Conservation (phyloP, 495 filamentous ascomycete genomes). For the Aspergillus hancockii region DNA sequence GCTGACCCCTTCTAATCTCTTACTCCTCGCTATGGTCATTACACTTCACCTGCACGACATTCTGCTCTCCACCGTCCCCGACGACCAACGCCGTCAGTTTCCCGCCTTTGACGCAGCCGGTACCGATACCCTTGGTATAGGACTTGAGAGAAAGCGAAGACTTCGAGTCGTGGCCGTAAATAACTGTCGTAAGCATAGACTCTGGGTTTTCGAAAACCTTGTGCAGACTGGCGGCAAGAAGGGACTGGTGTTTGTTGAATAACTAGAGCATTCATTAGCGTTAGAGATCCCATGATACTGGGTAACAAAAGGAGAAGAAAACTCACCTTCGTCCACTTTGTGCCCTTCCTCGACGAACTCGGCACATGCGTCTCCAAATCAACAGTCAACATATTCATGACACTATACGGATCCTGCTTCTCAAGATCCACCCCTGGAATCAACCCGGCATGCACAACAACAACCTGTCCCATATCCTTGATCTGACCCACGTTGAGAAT, state of each 20-base stretch:
- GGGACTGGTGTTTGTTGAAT: slow-evolving; percentile 59
- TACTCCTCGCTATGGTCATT: slow-evolving; percentile 24
- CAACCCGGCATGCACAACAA: slow-evolving; percentile 83
- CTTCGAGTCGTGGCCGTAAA: slow-evolving; percentile 87
- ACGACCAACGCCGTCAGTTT: slow-evolving; percentile 77
- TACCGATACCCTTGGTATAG: slow-evolving; percentile 85
- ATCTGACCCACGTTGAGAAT: slow-evolving; percentile 69
- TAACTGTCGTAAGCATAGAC: slow-evolving; percentile 53
- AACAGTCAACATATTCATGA: slow-evolving; percentile 92
- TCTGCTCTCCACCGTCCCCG: slow-evolving; percentile 45
- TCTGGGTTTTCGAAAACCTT: slow-evolving; percentile 19
- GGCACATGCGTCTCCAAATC: slow-evolving; percentile 62
- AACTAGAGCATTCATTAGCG: slow-evolving; percentile 29
- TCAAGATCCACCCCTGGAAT: slow-evolving; percentile 71
- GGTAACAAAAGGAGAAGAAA: not conserved
- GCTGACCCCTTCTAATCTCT: not conserved
- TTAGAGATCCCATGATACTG: not conserved
- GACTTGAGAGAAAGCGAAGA: slow-evolving; percentile 62
- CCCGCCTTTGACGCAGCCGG: slow-evolving; percentile 74
- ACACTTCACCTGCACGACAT: slow-evolving; percentile 39
- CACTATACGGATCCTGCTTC: slow-evolving; percentile 73
- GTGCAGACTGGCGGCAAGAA: slow-evolving; percentile 28
- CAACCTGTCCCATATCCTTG: slow-evolving; percentile 56
- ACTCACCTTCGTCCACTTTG: slow-evolving; percentile 67
- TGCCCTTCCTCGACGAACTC: slow-evolving; percentile 55